Conservation (phyloP, 768 basidiomycete species). For the Tricholoma bakamatsutake region DNA sequence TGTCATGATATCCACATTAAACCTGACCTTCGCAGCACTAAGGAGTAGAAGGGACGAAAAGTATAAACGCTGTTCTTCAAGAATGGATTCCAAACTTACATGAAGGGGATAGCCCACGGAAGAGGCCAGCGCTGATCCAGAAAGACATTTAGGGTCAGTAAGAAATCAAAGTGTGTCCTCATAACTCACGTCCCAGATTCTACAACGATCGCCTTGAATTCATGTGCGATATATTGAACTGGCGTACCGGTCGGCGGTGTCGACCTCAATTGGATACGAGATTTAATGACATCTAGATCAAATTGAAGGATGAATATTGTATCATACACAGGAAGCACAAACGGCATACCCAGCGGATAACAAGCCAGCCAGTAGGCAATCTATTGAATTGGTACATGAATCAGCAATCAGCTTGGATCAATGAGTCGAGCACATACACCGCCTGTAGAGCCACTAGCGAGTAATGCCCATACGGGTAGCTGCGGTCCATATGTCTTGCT, state of each 20-base stretch:
- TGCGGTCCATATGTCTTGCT: conserved; percentile 53
- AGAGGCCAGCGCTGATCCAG: conserved; percentile 49
- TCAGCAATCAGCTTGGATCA: background rate
- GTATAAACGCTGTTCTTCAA: background rate
- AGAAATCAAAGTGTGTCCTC: background rate
- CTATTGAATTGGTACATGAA: conserved; percentile 23
- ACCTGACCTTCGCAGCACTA: conserved; percentile 60
- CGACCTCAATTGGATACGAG: conserved; percentile 74
- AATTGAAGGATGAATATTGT: background rate
- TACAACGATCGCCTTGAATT: conserved; percentile 57
- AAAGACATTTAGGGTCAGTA: background rate
- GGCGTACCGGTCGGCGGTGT: conserved; percentile 72
- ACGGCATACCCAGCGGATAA: conserved; percentile 68
- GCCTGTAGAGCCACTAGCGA: conserved; percentile 79
- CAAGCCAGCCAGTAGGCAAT: conserved; percentile 92
- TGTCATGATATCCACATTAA: background rate
- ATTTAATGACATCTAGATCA: conserved; percentile 81
- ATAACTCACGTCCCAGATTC: conserved; percentile 69
- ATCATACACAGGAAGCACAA: background rate
- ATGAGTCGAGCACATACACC: conserved; percentile 47
- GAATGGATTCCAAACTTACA: conserved; percentile 38
- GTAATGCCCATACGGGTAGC: conserved; percentile 79
- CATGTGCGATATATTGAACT: conserved; percentile 68
- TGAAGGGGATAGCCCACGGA: conserved; percentile 72
- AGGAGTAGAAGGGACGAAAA: background rate